Evolutionary conservation across 257 asterid genomes (phyloP).

Genomic region (Ophiorrhiza pumila): DNA sequence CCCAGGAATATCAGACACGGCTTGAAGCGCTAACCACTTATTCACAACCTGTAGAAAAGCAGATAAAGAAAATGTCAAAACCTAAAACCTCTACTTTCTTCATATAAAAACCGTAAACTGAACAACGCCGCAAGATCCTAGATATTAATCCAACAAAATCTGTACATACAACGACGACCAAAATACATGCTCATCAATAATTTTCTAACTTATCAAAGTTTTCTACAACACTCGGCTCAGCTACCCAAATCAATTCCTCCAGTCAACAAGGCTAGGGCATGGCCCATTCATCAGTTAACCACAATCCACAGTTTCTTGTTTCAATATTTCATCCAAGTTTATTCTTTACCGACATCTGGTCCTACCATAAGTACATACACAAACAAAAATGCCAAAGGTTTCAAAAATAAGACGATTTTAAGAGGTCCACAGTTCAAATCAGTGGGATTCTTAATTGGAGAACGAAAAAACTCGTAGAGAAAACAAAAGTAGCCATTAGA

Average conservation of each 20-base stretch:
- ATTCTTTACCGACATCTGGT: not conserved
- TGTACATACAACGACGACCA: not conserved
- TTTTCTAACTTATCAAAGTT: not conserved
- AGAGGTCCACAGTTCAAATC: not conserved
- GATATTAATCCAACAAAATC: not conserved
- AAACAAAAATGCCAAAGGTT: not conserved
- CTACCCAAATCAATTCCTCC: not conserved
- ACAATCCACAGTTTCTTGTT: too few species aligned
- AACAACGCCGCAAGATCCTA: not conserved
- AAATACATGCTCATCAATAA: not conserved
- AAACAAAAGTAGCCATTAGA: not conserved
- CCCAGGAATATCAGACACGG: slow-evolving; percentile 61
- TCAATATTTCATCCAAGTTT: not conserved
- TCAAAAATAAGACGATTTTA: not conserved
- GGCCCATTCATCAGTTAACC: not conserved
- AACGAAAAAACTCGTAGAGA: not conserved
- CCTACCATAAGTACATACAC: not conserved
- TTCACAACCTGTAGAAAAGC: slow-evolving; percentile 50
- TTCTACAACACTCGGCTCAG: not conserved
- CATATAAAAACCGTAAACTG: not conserved
- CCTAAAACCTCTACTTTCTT: not conserved
- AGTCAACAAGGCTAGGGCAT: not conserved
- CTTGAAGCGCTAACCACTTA: slow-evolving; percentile 80
- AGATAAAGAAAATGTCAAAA: not conserved
- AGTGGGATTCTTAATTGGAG: not conserved